Percentiles rank a stretch among this genome's conserved stretches.
Conservation (phyloP, 208 protist genomes). For the Naegleria lovaniensis region DNA sequence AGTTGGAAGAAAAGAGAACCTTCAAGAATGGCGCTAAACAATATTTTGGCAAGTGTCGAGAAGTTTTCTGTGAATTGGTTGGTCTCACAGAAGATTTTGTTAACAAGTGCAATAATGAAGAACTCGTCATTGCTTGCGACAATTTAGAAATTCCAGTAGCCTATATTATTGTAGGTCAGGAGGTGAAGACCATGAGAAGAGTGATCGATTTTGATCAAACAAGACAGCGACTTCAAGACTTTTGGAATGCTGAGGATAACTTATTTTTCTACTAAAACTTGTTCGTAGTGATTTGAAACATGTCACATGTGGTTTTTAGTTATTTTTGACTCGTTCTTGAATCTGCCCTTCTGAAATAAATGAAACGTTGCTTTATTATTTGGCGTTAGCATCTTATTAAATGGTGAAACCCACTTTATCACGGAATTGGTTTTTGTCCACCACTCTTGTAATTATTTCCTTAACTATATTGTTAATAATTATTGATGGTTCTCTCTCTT, state of each 20-base stretch:
- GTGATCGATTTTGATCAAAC: background rate
- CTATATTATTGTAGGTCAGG: background rate
- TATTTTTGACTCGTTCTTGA: no score
- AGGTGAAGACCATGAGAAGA: background rate
- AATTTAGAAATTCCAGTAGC: background rate
- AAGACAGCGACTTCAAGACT: background rate
- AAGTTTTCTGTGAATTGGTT: conserved; percentile 1
- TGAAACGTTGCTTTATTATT: no score
- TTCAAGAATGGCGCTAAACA: background rate
- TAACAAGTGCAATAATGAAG: background rate
- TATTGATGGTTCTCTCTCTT: no score
- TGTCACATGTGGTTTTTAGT: no score
- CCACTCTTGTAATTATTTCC: no score
- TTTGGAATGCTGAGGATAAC: background rate
- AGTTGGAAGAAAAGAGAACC: background rate
- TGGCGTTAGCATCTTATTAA: no score
- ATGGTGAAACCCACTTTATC: no score
- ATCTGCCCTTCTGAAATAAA: no score
- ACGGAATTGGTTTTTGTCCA: no score
- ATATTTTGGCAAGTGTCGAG: background rate
- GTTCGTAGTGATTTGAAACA: no score
- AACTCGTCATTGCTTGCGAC: background rate
- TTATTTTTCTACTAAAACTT: background rate
- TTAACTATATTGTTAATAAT: no score
- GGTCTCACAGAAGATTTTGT: background rate